Conservation (phyloP, 2,329 filamentous ascomycete genomes). For the Bipolaris bicolor region DNA sequence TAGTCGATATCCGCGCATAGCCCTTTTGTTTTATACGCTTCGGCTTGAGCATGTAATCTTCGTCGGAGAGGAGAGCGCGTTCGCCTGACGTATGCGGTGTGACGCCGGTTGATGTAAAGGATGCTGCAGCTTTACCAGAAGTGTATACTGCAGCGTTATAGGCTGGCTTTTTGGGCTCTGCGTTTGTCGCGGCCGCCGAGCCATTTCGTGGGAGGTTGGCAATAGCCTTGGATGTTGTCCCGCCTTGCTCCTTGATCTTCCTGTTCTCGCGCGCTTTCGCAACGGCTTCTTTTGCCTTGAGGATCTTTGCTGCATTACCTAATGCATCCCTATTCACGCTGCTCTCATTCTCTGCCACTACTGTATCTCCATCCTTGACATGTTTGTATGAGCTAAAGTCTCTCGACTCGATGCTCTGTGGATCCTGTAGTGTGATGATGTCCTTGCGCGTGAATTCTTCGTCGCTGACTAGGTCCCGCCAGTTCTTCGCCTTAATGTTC, state of each 20-base stretch:
- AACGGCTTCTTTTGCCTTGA: conserved; percentile 92
- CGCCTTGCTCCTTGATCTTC: conserved; percentile 48
- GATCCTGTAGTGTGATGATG: conserved; percentile 95
- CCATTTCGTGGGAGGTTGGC: conserved; percentile 31
- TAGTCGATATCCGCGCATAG: conserved; percentile 89
- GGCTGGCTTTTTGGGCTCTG: conserved; percentile 43
- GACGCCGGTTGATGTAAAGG: conserved; percentile 92
- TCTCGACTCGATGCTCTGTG: conserved; percentile 82
- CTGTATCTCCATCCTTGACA: conserved; percentile 79
- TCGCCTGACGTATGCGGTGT: conserved; percentile 90
- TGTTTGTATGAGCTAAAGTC: conserved; percentile 90
- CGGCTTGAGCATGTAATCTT: conserved; percentile 95
- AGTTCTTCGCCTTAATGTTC: conserved; percentile 97
- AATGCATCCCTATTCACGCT: conserved; percentile 81
- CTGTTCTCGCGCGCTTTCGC: conserved; percentile 83
- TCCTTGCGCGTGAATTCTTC: conserved; percentile 85
- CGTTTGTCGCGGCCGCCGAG: conserved; percentile 34
- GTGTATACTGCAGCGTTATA: conserved; percentile 91
- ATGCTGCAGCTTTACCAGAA: conserved; percentile 87
- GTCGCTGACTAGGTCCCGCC: conserved; percentile 88
- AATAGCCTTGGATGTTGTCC: conserved; percentile 25
- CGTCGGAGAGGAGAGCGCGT: conserved; percentile 83
- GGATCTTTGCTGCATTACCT: conserved; percentile 79
- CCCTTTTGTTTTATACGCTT: conserved; percentile 87
- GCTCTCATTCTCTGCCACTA: conserved; percentile 71